Evolutionary conservation across 208 protist genomes (phyloP).

Genomic region (Endotrypanum monterogeii): DNA sequence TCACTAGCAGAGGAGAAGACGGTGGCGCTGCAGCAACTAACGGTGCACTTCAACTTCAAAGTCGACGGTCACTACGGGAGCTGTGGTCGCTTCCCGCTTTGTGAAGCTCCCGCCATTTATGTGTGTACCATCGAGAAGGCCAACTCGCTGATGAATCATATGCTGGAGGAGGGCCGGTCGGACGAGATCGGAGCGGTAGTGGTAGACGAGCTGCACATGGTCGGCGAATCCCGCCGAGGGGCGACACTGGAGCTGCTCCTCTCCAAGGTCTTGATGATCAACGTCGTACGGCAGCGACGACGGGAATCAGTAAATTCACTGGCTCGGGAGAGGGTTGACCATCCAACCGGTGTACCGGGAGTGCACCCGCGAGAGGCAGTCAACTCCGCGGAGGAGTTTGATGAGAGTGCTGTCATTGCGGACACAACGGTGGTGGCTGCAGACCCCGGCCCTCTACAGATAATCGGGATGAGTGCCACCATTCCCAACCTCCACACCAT

Average conservation of each 20-base stretch:
- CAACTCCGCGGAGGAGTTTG: background rate
- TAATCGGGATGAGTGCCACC: conserved; percentile 95
- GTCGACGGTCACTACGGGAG: conserved; percentile 87
- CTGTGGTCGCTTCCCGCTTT: conserved; percentile 68
- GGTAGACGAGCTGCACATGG: conserved; percentile 96
- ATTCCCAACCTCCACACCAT: conserved; percentile 85
- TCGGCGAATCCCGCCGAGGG: conserved; percentile 85
- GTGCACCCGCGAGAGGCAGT: background rate
- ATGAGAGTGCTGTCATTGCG: background rate
- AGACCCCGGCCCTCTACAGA: conserved; percentile 53
- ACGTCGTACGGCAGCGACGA: conserved; percentile 12
- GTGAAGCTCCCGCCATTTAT: conserved; percentile 46
- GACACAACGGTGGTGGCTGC: background rate
- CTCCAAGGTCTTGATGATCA: conserved; percentile 75
- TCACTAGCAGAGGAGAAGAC: conserved; percentile 92
- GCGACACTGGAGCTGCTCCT: conserved; percentile 88
- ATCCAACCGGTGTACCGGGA: background rate
- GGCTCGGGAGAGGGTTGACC: background rate
- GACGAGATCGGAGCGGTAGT: conserved; percentile 84
- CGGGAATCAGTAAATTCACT: background rate
- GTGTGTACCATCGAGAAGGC: conserved; percentile 96
- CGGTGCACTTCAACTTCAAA: conserved; percentile 61
- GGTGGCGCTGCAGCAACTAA: conserved; percentile 60
- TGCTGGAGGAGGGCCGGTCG: conserved; percentile 66
- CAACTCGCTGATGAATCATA: conserved; percentile 86